A percentile compares a stretch with the other conserved stretches of the same genome.
Conservation (phyloP, 208 protist species). For the Spongospora subterranea region DNA sequence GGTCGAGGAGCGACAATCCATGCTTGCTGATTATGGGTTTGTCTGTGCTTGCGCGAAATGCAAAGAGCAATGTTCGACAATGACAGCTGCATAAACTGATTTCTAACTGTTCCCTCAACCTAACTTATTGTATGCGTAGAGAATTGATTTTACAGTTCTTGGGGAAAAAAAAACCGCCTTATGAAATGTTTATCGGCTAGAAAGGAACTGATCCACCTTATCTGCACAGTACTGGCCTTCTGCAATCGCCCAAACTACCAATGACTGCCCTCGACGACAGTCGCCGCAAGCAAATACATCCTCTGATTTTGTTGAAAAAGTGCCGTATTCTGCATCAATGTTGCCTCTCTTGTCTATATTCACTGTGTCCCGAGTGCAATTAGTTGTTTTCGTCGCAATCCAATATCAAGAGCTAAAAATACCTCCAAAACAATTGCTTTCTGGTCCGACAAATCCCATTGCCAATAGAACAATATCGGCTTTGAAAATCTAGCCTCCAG, state of each 20-base stretch:
- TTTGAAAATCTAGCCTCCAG: not conserved
- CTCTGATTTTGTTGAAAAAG: conserved; percentile 67
- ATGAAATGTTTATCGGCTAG: too few species aligned
- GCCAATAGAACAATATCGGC: conserved; percentile 79
- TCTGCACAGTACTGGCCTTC: conserved; percentile 75
- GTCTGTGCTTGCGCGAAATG: conserved; percentile 16
- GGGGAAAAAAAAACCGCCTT: too few species aligned
- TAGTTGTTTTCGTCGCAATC: too few species aligned
- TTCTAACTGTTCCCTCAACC: too few species aligned
- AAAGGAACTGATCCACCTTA: too few species aligned
- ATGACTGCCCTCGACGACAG: conserved; percentile 79
- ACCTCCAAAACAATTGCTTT: too few species aligned
- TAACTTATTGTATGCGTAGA: too few species aligned
- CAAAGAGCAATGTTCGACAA: not conserved
- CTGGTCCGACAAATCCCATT: conserved; percentile 81
- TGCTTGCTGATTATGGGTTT: conserved; percentile 31
- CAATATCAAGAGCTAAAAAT: not conserved
- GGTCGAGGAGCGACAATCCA: not conserved
- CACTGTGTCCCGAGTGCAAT: too few species aligned
- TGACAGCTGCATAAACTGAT: not conserved
- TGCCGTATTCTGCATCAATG: conserved; percentile 66
- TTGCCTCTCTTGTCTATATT: conserved; percentile 71
- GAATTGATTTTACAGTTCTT: too few species aligned
- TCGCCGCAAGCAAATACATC: conserved; percentile 77
- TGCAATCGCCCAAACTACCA: conserved; percentile 85